phyloP scores from a whole-genome alignment of 2,329 filamentous ascomycete genomes.

The Neofusicoccum sp. region DNA sequence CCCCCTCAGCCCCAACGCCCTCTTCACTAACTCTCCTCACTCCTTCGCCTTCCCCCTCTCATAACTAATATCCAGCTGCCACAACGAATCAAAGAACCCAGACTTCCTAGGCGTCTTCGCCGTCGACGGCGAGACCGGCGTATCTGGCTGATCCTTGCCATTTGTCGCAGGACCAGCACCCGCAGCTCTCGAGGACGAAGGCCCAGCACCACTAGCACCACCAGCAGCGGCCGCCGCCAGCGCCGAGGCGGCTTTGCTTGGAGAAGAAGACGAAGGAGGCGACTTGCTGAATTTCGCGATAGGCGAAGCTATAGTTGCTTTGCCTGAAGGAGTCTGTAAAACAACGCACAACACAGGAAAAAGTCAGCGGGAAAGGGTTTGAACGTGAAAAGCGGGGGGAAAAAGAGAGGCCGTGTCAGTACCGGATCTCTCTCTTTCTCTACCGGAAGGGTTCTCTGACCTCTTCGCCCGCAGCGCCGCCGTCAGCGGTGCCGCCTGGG shows the following conservation, averaged over 20 bases:
- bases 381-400: background rate
- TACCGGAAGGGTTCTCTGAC: constrained; percentile 15
- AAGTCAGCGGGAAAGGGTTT: background rate
- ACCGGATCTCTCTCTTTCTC: constrained; percentile 24
- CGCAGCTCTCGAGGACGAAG: background rate
- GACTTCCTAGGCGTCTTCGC: constrained; percentile 28
- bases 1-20: too few relatives aligned
- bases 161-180: background rate
- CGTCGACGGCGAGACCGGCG: background rate
- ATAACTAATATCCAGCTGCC: constrained; percentile 43
- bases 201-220: background rate
- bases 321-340: background rate
- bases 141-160: background rate
- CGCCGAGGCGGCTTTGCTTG: constrained; percentile 5
- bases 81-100: constrained; percentile 43
- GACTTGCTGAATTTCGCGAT: background rate
- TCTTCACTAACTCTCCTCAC: constrained; percentile 16
- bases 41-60: constrained; percentile 40
- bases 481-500: constrained; percentile 29
- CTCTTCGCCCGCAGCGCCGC: constrained; percentile 12
- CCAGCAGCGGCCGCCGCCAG: constrained; percentile 1
- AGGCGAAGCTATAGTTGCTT: background rate
- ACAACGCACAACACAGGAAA: background rate
- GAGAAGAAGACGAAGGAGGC: background rate
- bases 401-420: background rate